These are phyloP conservation scores for Borovskyia barvae DNA, from an alignment of 208 protist genomes.

Conservation along the genomic window DNA sequence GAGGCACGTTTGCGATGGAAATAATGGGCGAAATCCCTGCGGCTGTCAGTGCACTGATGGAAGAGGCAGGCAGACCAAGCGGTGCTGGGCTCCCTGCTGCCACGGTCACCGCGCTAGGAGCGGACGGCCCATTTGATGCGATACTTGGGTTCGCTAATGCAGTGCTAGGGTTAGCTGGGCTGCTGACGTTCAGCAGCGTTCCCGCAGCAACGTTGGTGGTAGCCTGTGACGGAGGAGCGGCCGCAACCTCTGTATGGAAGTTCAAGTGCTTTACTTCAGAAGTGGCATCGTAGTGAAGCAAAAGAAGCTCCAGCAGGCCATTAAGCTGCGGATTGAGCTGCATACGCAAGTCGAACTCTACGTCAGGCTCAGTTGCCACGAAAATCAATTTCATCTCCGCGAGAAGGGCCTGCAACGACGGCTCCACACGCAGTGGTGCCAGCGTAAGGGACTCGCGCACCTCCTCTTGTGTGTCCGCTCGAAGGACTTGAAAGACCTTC, in stretches of 20 bases:
- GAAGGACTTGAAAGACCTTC: slow-evolving; percentile 73
- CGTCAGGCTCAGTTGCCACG: slow-evolving; percentile 55
- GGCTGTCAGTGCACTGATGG: too few species aligned
- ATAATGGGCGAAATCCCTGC: too few species aligned
- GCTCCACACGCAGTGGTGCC: slow-evolving; percentile 48
- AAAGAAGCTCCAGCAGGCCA: slow-evolving; percentile 67
- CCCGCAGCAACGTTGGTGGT: not conserved
- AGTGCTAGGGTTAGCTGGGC: too few species aligned
- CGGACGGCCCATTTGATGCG: not conserved
- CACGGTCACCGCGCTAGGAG: not conserved
- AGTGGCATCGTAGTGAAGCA: slow-evolving; percentile 78
- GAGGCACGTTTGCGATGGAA: too few species aligned
- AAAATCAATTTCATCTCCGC: slow-evolving; percentile 69
- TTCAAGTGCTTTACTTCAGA: slow-evolving; percentile 36
- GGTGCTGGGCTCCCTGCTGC: too few species aligned
- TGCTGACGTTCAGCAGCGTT: too few species aligned
- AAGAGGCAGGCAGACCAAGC: too few species aligned
- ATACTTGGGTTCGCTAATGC: too few species aligned
- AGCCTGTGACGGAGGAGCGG: not conserved
- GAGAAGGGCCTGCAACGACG: slow-evolving; percentile 35
- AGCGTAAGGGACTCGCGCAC: slow-evolving; percentile 60
- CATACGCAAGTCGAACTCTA: slow-evolving; percentile 46
- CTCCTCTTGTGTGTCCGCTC: slow-evolving; percentile 40
- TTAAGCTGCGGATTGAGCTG: slow-evolving; percentile 63
- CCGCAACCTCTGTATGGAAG: slow-evolving; percentile 42